Conservation (phyloP, 768 basidiomycete genomes). For the Rhodosporidiobolus odoratus region DNA sequence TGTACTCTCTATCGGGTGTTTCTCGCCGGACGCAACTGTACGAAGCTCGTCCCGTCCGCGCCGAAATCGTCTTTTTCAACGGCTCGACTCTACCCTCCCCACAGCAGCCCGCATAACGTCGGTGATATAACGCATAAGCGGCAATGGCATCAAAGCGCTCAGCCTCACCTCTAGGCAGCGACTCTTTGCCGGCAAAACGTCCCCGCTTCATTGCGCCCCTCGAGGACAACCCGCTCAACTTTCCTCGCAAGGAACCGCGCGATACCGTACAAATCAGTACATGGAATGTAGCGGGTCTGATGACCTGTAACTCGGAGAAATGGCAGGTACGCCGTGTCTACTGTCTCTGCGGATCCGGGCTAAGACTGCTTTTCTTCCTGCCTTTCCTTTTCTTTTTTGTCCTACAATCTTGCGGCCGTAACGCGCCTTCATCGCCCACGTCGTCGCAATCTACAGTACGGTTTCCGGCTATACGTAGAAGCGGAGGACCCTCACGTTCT, state of each 20-base stretch:
- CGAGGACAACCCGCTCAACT: conserved; percentile 16
- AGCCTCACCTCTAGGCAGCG: not conserved
- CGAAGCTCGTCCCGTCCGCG: too few species aligned
- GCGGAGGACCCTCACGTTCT: conserved; percentile 80
- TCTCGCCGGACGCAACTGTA: too few species aligned
- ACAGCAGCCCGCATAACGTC: too few species aligned
- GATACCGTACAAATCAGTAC: conserved; percentile 58
- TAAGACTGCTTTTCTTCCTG: not conserved
- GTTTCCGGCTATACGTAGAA: conserved; percentile 74
- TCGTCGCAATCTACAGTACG: conserved; percentile 52
- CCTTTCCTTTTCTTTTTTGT: too few species aligned
- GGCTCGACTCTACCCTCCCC: too few species aligned
- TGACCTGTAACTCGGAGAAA: conserved; percentile 48
- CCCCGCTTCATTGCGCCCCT: not conserved
- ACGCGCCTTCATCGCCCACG: not conserved
- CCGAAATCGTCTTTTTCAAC: too few species aligned
- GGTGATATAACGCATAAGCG: too few species aligned
- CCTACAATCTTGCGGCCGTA: too few species aligned
- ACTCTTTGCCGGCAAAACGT: not conserved
- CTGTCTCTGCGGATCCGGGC: too few species aligned
- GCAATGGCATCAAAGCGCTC: not conserved
- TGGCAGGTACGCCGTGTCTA: conserved; percentile 15
- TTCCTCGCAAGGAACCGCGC: conserved; percentile 35
- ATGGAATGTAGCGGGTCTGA: conserved; percentile 77
- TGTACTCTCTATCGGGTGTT: too few species aligned